Conservation (phyloP, 495 filamentous ascomycete genomes). For the Patellaria atrata region DNA sequence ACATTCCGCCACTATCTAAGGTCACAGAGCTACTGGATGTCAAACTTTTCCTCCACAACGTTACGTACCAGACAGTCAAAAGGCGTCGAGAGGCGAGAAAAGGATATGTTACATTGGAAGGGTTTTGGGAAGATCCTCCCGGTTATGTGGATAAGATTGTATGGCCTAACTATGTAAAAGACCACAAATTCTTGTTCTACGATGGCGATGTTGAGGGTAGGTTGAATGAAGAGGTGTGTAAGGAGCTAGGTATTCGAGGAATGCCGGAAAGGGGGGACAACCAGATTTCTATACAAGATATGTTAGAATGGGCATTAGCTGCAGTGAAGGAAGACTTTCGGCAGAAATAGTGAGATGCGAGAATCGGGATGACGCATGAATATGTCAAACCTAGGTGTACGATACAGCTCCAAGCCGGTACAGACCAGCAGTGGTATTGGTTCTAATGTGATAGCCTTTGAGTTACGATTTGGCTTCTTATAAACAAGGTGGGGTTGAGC, state of each 20-base stretch:
- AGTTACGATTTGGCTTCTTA: no score
- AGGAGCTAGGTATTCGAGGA: constrained; percentile 30
- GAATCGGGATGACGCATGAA: neutral
- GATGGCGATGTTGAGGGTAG: constrained; percentile 44
- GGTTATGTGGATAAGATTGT: constrained; percentile 91
- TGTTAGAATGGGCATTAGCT: constrained; percentile 23
- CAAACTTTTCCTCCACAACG: constrained; percentile 60
- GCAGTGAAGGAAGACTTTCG: constrained; percentile 16
- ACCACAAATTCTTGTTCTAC: constrained; percentile 64
- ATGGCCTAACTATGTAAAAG: constrained; percentile 79
- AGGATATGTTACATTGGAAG: constrained; percentile 74
- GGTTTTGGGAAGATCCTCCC: constrained; percentile 88
- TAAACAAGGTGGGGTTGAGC: no score
- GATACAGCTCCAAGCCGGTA: neutral
- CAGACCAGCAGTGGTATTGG: no score
- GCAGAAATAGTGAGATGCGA: constrained; percentile 1
- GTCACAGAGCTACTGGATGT: constrained; percentile 51
- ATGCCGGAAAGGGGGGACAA: constrained; percentile 23
- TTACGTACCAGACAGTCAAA: constrained; percentile 45
- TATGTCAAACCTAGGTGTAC: neutral
- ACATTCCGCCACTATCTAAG: constrained; percentile 19
- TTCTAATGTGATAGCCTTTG: no score
- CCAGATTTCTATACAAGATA: constrained; percentile 18
- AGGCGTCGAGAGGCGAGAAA: constrained; percentile 52
- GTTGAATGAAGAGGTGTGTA: constrained; percentile 31